Evolutionary conservation across 2,329 filamentous ascomycete species (phyloP).

Genomic region (Metarhizium guizhouense): DNA sequence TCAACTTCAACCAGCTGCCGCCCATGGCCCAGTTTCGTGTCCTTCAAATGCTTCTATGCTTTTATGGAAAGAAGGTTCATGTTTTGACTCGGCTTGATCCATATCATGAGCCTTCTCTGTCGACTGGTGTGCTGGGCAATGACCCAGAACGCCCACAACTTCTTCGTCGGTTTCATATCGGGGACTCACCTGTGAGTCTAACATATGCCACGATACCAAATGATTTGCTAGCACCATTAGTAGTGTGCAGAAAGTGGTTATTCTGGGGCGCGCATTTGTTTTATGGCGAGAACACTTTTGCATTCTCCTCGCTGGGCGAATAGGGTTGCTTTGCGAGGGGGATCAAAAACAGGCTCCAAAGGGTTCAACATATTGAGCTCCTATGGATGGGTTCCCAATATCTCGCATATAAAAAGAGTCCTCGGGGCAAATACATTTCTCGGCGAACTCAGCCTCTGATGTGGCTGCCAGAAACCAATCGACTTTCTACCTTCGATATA

Average conservation of each 20-base stretch:
- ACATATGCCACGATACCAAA: slow-evolving; percentile 24
- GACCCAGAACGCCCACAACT: slow-evolving; percentile 12
- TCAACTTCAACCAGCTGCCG: neutral
- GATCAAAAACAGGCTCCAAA: slow-evolving; percentile 31
- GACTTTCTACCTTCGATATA: slow-evolving; percentile 31
- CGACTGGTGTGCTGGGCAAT: neutral
- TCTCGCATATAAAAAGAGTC: slow-evolving; percentile 13
- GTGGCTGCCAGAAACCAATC: slow-evolving; percentile 25
- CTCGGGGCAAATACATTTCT: slow-evolving; percentile 21
- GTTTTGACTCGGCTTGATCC: slow-evolving; percentile 36
- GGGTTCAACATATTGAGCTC: slow-evolving; percentile 35
- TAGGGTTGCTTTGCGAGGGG: slow-evolving; percentile 36
- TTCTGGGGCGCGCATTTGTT: slow-evolving; percentile 34
- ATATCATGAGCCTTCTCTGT: slow-evolving; percentile 11
- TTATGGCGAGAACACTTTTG: slow-evolving; percentile 40
- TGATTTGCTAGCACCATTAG: slow-evolving; percentile 25
- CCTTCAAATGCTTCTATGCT: slow-evolving; percentile 27
- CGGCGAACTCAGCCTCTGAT: slow-evolving; percentile 26
- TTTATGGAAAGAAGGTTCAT: slow-evolving; percentile 26
- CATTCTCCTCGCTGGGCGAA: slow-evolving; percentile 45
- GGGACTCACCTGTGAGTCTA: slow-evolving; percentile 19
- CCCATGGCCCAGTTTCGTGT: slow-evolving; percentile 23
- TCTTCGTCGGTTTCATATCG: slow-evolving; percentile 32
- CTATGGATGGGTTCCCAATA: slow-evolving; percentile 30
- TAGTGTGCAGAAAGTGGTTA: slow-evolving; percentile 31